Percentiles rank a stretch among this genome's conserved stretches.
Evolutionary conservation across 2,329 filamentous ascomycete genomes (phyloP).

Genomic region (Arthrobotrys megalospora): DNA sequence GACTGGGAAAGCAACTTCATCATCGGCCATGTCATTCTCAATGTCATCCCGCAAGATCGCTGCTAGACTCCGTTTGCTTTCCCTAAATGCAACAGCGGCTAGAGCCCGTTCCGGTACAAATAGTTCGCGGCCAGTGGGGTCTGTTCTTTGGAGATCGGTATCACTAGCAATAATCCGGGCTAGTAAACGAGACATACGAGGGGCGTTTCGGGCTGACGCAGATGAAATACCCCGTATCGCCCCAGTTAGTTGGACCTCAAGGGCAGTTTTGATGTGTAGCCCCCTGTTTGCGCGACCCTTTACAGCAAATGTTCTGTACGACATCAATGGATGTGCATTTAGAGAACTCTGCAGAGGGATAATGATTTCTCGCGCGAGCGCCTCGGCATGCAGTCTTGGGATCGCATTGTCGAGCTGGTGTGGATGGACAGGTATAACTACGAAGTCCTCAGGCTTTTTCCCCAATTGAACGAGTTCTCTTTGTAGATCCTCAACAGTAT

Average conservation of each 20-base stretch:
- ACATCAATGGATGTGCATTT: constrained; percentile 29
- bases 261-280: constrained; percentile 38
- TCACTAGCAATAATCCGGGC: constrained; percentile 34
- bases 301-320: constrained; percentile 32
- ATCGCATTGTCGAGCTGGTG: constrained; percentile 50
- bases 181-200: constrained; percentile 40
- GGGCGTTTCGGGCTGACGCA: constrained; percentile 35
- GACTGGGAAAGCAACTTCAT: constrained; percentile 36
- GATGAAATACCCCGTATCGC: constrained; percentile 45
- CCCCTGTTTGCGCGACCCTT: constrained; percentile 10
- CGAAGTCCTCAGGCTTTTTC: constrained; percentile 19
- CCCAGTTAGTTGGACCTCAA: constrained; percentile 46
- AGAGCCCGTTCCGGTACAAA: constrained; percentile 38
- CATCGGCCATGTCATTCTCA: constrained; percentile 45
- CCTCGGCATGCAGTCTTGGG: constrained; percentile 33
- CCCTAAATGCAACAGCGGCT: constrained; percentile 40
- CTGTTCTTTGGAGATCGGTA: constrained; percentile 32
- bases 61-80: constrained; percentile 31
- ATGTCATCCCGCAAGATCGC: constrained; percentile 45
- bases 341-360: constrained; percentile 21
- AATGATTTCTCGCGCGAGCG: neutral
- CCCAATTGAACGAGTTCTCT: constrained; percentile 17
- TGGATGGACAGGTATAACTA: constrained; percentile 34
- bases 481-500: constrained; percentile 3
- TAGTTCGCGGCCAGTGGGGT: constrained; percentile 16